A percentile compares a stretch with the other conserved stretches of the same genome.
Evolutionary conservation across 192 early-diverging fungal genomes (phyloP).

Genomic region (Gryganskiella cystojenkinii): DNA sequence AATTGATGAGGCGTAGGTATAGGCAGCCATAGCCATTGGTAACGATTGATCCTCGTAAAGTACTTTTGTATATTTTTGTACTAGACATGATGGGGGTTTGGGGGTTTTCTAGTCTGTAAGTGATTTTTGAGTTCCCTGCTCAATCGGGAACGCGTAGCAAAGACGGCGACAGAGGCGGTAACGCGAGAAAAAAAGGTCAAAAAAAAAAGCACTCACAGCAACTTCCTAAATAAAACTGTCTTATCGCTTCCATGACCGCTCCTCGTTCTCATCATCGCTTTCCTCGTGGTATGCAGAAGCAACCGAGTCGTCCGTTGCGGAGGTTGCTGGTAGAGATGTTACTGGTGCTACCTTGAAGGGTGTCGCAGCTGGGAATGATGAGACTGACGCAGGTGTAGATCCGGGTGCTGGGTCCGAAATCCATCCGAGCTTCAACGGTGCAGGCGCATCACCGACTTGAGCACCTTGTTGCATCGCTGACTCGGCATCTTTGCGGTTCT

Average conservation of each 20-base stretch:
- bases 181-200: too few species aligned
- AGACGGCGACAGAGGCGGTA: too few species aligned
- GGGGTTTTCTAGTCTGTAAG: too few species aligned
- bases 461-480: conserved; percentile 52
- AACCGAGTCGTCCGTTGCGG: conserved; percentile 2
- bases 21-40: too few species aligned
- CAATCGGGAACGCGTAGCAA: too few species aligned
- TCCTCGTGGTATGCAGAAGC: conserved; percentile 20
- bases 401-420: conserved; percentile 29
- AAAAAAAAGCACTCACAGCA: too few species aligned
- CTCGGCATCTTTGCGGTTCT: conserved; percentile 68
- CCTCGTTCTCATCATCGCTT: conserved; percentile 52
- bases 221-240: conserved; percentile 3
- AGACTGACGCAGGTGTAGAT: too few species aligned
- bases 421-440: conserved; percentile 41
- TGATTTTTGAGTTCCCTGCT: too few species aligned
- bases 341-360: background rate
- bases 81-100: too few species aligned
- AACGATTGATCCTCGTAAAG: too few species aligned
- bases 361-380: conserved; percentile 1
- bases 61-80: too few species aligned
- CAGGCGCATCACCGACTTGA: conserved; percentile 17
- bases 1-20: too few species aligned
- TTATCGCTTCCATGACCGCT: conserved; percentile 59
- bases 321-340: background rate